phyloP scores from a whole-genome alignment of 352 stramenopile species.

The Pythium diclinum region DNA sequence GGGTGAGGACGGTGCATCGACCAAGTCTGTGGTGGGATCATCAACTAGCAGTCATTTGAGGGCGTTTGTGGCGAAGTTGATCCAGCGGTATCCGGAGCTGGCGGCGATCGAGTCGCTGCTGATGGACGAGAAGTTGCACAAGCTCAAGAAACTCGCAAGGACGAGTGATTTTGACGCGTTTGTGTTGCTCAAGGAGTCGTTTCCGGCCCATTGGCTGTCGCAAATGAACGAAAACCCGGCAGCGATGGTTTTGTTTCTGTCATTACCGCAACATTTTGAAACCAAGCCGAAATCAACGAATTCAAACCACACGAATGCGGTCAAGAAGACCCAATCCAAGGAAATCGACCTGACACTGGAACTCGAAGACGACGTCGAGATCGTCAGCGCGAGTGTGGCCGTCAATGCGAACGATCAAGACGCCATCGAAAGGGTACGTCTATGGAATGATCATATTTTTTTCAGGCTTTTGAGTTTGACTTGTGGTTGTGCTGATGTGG shows the following conservation, averaged over 20 bases:
- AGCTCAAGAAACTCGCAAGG: constrained; percentile 29
- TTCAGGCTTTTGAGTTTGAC: background rate
- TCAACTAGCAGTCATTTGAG: background rate
- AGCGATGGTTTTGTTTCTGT: constrained; percentile 32
- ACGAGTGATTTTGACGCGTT: constrained; percentile 46
- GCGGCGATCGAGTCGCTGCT: constrained; percentile 21
- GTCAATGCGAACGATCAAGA: constrained; percentile 12
- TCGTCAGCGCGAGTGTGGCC: background rate
- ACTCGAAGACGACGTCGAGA: background rate
- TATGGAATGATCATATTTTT: background rate
- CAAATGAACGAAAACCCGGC: constrained; percentile 48
- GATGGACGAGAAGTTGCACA: constrained; percentile 24
- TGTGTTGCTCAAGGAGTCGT: constrained; percentile 46
- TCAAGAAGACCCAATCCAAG: background rate
- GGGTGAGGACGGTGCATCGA: constrained; percentile 27
- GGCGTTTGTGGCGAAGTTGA: constrained; percentile 14
- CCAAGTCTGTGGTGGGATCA: background rate
- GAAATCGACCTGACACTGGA: constrained; percentile 21
- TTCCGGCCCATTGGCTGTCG: constrained; percentile 34
- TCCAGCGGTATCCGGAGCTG: constrained; percentile 18
- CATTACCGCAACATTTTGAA: constrained; percentile 12
- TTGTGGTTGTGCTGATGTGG: constrained; percentile 4
- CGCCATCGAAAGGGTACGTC: constrained; percentile 39
- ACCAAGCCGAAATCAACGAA: background rate
- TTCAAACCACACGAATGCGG: background rate